Percentiles rank a stretch among this genome's conserved stretches.
phyloP scores from a whole-genome alignment of 2,329 filamentous ascomycete species.

The Alternaria sp. region DNA sequence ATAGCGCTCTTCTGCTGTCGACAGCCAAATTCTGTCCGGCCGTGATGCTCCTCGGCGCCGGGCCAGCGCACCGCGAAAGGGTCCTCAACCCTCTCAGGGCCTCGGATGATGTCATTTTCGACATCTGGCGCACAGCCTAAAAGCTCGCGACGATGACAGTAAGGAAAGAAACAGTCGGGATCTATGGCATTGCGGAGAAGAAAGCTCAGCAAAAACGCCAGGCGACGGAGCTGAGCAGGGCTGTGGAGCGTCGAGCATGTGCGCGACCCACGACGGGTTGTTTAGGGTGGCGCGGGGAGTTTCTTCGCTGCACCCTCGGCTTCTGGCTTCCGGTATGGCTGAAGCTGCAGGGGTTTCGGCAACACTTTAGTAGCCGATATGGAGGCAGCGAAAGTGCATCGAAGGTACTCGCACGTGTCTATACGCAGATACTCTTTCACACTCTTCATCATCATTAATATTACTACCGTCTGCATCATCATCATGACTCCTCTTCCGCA shows the following conservation, averaged over 20 bases:
- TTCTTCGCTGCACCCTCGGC: constrained; percentile 29
- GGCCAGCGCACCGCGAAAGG: constrained; percentile 33
- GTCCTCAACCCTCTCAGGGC: constrained; percentile 35
- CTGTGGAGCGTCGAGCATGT: constrained; percentile 17
- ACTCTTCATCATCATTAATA: constrained; percentile 7
- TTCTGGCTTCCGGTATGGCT: constrained; percentile 8
- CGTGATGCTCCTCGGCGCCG: constrained; percentile 18
- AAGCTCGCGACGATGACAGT: background rate
- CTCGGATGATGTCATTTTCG: constrained; percentile 45
- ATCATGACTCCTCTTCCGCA: constrained; percentile 36
- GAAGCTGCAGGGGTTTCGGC: constrained; percentile 4
- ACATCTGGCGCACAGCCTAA: constrained; percentile 6
- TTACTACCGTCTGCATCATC: background rate
- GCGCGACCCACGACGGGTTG: constrained; percentile 15
- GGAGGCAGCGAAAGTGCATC: background rate
- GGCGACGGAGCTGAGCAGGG: constrained; percentile 1
- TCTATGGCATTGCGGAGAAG: constrained; percentile 18
- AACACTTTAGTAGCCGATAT: constrained; percentile 9
- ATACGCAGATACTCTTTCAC: background rate
- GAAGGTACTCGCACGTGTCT: background rate
- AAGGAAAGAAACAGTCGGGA: background rate
- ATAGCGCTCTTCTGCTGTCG: constrained; percentile 28
- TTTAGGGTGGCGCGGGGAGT: constrained; percentile 27
- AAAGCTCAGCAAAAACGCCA: constrained; percentile 1
- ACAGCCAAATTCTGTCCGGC: constrained; percentile 2